Evolutionary conservation across 1,139 yeast genomes (phyloP).

Genomic region (Kazachstania sp.): DNA sequence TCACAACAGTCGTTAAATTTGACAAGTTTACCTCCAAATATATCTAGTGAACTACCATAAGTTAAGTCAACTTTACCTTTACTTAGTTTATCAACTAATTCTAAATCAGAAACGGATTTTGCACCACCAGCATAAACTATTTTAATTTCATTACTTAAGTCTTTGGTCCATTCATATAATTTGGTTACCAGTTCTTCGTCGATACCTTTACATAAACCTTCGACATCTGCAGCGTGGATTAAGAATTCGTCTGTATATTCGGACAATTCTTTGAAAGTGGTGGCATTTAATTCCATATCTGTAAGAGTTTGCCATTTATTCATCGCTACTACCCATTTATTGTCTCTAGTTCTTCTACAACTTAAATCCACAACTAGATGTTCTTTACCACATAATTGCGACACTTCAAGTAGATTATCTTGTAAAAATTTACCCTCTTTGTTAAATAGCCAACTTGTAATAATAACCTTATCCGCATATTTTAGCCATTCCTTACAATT

Average conservation of each 20-base stretch:
- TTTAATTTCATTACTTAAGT: conserved; percentile 43
- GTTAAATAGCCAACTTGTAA: conserved; percentile 88
- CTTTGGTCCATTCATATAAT: conserved; percentile 70
- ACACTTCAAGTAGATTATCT: conserved; percentile 38
- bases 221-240: conserved; percentile 97
- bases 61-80: conserved; percentile 82
- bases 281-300: conserved; percentile 43
- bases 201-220: conserved; percentile 88
- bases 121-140: conserved; percentile 98
- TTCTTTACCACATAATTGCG: conserved; percentile 40
- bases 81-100: conserved; percentile 56
- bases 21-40: conserved; percentile 82
- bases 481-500: conserved; percentile 66
- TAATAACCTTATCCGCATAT: conserved; percentile 46
- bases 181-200: conserved; percentile 65
- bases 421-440: conserved; percentile 47
- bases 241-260: conserved; percentile 75
- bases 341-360: conserved; percentile 49
- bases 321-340: conserved; percentile 85
- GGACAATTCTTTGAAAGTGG: conserved; percentile 47
- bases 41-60: conserved; percentile 85
- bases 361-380: conserved; percentile 83
- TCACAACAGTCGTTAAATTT: conserved; percentile 60
- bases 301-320: conserved; percentile 96
- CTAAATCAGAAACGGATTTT: conserved; percentile 57